phyloP scores from a whole-genome alignment of 2,329 filamentous ascomycete genomes.

The Periconia sp. region DNA sequence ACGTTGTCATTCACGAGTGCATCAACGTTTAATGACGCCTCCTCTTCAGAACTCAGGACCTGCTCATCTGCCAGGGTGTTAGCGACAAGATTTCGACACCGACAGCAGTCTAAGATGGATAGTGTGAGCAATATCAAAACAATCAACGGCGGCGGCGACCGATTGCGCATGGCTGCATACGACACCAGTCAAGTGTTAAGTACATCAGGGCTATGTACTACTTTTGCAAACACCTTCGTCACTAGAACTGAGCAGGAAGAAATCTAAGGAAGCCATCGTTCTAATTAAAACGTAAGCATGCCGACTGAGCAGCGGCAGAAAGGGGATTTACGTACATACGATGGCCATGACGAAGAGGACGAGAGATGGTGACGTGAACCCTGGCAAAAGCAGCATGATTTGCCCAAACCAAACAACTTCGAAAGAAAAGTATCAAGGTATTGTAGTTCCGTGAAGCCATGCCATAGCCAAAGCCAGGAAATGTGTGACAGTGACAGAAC shows the following conservation, averaged over 20 bases:
- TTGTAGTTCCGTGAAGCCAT: conserved; percentile 41
- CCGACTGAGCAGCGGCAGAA: conserved; percentile 46
- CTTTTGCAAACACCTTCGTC: conserved; percentile 49
- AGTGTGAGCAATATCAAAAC: no score
- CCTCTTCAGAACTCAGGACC: conserved; percentile 63
- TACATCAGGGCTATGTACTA: conserved; percentile 36
- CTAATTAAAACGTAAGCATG: conserved; percentile 51
- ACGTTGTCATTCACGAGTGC: conserved; percentile 68
- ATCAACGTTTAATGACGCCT: conserved; percentile 69
- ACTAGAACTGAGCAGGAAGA: conserved; percentile 39
- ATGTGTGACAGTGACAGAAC: conserved; percentile 31
- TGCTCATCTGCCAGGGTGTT: conserved; percentile 62
- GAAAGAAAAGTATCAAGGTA: conserved; percentile 36
- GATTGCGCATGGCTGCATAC: conserved; percentile 14
- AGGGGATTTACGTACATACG: conserved; percentile 52
- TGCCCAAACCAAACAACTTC: conserved; percentile 35
- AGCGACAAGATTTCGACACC: no score
- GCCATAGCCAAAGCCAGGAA: conserved; percentile 34
- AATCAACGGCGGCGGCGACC: conserved; percentile 25
- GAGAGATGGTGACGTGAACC: conserved; percentile 46
- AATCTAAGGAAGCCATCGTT: conserved; percentile 45
- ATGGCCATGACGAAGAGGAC: conserved; percentile 54
- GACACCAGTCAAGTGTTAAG: conserved; percentile 27
- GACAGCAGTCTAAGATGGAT: no score
- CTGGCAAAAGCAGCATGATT: conserved; percentile 42